Evolutionary conservation across 208 protist species (phyloP), one percentile per base, ranked within the genome.

Genomic region (Strigomonas culicis): DNA sequence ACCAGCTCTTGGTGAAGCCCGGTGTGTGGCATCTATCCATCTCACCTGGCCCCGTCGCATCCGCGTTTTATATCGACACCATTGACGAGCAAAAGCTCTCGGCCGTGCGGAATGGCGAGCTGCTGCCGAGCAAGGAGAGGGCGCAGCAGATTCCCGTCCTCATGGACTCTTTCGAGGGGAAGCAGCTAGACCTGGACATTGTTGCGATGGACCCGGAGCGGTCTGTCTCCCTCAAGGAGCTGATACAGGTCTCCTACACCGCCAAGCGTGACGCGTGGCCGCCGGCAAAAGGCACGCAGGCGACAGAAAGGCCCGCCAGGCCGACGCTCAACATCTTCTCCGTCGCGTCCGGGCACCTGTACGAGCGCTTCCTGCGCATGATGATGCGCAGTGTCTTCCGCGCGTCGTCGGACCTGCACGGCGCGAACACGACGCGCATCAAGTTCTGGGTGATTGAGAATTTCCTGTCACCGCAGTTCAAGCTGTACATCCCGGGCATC

Each of bases 381-480:
- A 99, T 99, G 98, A 99, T 99, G 83, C 75, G 97, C 60, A 97
- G 81, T 39, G 98, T 99, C 7, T 75, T 97, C 59, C 84, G 89
- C n/a, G 79, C 97, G 25, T 90, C 82, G 13, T 94, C 91, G 0
- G 77, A 98, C 58, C 65, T 76, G 41, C 78, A 86, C 74, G 81
- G 80, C 49, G 64, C 64, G 15, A 90, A 87, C 68, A 84, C 75
- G 55, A 89, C 84, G 17, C 77, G 85, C 46, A 97, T 99, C 56
- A 99, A 99, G 74, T 99, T 99, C 70, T 99, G 98, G 98, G 83
- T 99, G 7, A 82, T 99, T 36, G 89, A 98, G 36, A 98, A 99
- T 72, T 99, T 98, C 66, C 67, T 99, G 0, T 99, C 97, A 2
- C 98, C 98, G 13, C 66, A 87, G 51, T 99, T 99, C 68, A 99